Evolutionary conservation across 2,329 filamentous ascomycete genomes (phyloP), one percentile per base, ranked within the genome.

Genomic region (Sordariomycetes sp.): DNA sequence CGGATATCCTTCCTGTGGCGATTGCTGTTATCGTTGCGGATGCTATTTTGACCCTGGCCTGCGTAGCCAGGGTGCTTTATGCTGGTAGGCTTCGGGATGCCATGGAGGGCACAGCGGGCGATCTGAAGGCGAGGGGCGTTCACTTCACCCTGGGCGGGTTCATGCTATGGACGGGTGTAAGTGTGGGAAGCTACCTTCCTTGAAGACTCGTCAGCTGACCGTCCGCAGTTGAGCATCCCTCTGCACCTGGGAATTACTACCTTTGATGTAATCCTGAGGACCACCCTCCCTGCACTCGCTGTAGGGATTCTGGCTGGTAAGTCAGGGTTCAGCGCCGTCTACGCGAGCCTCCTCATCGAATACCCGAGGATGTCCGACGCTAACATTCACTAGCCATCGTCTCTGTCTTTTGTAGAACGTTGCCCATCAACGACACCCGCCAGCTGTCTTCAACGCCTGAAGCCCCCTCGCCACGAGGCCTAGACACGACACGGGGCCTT

Each of bases 141-240:
- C 62, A 75, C 25, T 64, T 74, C 1, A 66, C 74, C 20, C 67
- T 76, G 24, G 63, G 70, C 52, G 76, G 72, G 15, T 66, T 80
- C 58, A 71, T 69, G n/a, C 64, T 79, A 35, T 83, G 80, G 80
- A 77, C 74, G 55, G 77, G 69, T 62, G 78, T 81, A 64, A 65
- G 77, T 75, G 25, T 1, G 17, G 22, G n/a, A 45, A 52, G 25
- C 10, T 52, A 13, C 17, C 28, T 20, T 13, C 13, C 28, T 25
- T 22, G 28, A 20, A 51, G 10, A 32, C 24, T n/a, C 13, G 39
- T 17, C 17, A 35, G 28, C 48, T 56, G 4, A 56, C 48, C 13
- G 17, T 60, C 35, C 32, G 10, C 56, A 81, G 77, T 71, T 73
- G 59, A 82, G 80, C 62, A 70, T 76, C 8, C 70, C 74, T 10